phyloP scores from a whole-genome alignment of 2,329 filamentous ascomycete species.

The Fusarium sp. region DNA sequence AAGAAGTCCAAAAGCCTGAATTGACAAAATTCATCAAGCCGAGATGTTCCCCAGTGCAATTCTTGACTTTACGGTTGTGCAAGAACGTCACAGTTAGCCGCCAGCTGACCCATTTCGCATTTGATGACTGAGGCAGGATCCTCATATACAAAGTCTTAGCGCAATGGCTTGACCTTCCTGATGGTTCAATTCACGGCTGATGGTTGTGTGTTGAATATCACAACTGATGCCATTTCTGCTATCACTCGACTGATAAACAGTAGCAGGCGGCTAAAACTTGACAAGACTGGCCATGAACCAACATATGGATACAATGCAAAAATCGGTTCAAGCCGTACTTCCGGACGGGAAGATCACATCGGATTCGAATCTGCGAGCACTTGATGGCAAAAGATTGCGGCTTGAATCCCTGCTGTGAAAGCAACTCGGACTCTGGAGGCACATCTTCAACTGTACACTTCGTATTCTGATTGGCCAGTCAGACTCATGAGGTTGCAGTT shows the following conservation, averaged over 20 bases:
- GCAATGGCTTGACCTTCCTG: neutral
- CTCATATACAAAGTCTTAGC: neutral
- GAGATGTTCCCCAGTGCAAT: neutral
- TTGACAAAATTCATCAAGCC: neutral
- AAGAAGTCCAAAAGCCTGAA: neutral
- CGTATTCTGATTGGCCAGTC: slow-evolving; percentile 43
- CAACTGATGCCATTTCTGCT: slow-evolving; percentile 30
- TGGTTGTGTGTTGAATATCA: neutral
- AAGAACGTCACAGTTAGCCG: neutral
- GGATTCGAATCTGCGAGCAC: slow-evolving; percentile 32
- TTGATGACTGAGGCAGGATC: neutral
- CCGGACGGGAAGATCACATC: slow-evolving; percentile 17
- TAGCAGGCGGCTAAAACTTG: slow-evolving; percentile 33
- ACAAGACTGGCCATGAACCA: slow-evolving; percentile 25
- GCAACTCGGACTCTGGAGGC: slow-evolving; percentile 24
- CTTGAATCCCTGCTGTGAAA: slow-evolving; percentile 25
- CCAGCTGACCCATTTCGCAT: neutral
- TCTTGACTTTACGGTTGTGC: too few relatives aligned
- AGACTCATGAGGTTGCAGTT: slow-evolving; percentile 22
- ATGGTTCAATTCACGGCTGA: slow-evolving; percentile 14
- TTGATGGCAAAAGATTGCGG: slow-evolving; percentile 20
- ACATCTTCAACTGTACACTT: slow-evolving; percentile 30
- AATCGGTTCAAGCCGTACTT: slow-evolving; percentile 2
- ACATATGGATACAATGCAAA: neutral
- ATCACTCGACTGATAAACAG: slow-evolving; percentile 34